phyloP scores from a whole-genome alignment of 1,139 yeast species.

The Yamadazyma kanchanaburiensis region DNA sequence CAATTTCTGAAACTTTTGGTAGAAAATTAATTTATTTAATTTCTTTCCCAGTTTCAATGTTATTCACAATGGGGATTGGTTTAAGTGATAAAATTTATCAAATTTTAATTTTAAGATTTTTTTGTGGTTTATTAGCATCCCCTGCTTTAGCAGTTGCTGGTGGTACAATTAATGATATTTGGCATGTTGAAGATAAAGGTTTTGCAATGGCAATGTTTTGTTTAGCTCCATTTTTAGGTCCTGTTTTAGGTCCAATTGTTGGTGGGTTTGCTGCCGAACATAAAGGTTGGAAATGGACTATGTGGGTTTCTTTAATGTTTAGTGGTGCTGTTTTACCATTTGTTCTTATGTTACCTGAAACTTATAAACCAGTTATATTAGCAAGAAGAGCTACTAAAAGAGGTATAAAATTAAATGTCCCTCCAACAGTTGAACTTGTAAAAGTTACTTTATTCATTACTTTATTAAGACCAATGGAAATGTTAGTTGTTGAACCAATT shows the following conservation, averaged over 20 bases:
- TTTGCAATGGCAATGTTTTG: slow-evolving; percentile 70
- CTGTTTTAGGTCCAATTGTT: slow-evolving; percentile 77
- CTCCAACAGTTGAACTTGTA: slow-evolving; percentile 10
- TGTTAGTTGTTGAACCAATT: slow-evolving; percentile 68
- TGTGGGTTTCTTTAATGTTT: slow-evolving; percentile 74
- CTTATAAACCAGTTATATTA: slow-evolving; percentile 63
- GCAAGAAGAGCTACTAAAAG: slow-evolving; percentile 56
- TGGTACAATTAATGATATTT: slow-evolving; percentile 77
- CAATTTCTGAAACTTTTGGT: slow-evolving; percentile 72
- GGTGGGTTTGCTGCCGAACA: slow-evolving; percentile 74
- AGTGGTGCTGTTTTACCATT: slow-evolving; percentile 65
- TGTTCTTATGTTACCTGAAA: slow-evolving; percentile 60
- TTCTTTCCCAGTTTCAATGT: slow-evolving; percentile 65
- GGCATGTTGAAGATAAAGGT: slow-evolving; percentile 54
- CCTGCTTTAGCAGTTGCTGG: slow-evolving; percentile 88
- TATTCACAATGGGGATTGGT: slow-evolving; percentile 76
- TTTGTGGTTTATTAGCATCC: slow-evolving; percentile 76
- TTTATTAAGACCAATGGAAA: slow-evolving; percentile 59
- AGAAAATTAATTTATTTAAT: slow-evolving; percentile 59
- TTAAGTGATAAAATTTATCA: slow-evolving; percentile 54
- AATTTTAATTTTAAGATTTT: slow-evolving; percentile 67
- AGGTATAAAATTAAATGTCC: slow-evolving; percentile 45
- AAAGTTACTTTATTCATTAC: slow-evolving; percentile 25
- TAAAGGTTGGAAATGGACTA: slow-evolving; percentile 72
- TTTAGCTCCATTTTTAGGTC: slow-evolving; percentile 73